These are phyloP conservation scores for Ceratocystis variospora DNA, from an alignment of 2,329 filamentous ascomycete genomes.

Conservation along the genomic window DNA sequence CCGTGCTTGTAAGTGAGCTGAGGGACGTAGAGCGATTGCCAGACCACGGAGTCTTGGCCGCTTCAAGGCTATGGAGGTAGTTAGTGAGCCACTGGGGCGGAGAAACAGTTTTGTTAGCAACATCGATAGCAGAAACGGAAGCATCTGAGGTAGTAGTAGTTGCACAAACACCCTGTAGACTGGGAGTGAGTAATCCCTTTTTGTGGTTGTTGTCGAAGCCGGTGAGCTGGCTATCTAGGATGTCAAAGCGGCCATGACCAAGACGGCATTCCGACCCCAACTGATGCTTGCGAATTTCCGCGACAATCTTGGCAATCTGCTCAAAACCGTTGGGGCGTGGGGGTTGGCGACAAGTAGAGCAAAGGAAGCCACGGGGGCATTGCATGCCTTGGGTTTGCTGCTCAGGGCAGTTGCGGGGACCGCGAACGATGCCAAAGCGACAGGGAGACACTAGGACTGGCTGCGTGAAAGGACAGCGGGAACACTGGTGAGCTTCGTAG, in stretches of 20 bases:
- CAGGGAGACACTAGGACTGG: not conserved
- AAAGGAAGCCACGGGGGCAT: not conserved
- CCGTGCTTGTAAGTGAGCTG: not conserved
- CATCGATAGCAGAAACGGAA: not conserved
- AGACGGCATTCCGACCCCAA: not conserved
- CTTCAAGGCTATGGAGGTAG: not conserved
- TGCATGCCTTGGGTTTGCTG: constrained; percentile 3
- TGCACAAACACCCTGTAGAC: not conserved
- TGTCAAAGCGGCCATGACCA: not conserved
- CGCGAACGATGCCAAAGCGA: not conserved
- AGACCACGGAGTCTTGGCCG: not conserved
- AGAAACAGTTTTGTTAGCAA: not conserved
- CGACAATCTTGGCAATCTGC: not conserved
- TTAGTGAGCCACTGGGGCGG: not conserved
- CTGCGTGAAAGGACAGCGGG: not conserved
- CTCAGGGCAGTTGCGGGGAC: not conserved
- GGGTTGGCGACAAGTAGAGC: not conserved
- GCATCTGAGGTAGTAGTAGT: not conserved
- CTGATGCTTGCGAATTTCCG: not conserved
- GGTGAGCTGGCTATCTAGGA: not conserved
- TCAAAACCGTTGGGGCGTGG: constrained; percentile 2
- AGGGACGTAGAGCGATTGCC: not conserved
- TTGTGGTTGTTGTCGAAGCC: not conserved
- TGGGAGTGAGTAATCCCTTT: not conserved
- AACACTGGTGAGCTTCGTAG: constrained; percentile 5